Base-by-base conservation (phyloP, 176 grass and related monocot species). In the Triticum urartu region DNA sequence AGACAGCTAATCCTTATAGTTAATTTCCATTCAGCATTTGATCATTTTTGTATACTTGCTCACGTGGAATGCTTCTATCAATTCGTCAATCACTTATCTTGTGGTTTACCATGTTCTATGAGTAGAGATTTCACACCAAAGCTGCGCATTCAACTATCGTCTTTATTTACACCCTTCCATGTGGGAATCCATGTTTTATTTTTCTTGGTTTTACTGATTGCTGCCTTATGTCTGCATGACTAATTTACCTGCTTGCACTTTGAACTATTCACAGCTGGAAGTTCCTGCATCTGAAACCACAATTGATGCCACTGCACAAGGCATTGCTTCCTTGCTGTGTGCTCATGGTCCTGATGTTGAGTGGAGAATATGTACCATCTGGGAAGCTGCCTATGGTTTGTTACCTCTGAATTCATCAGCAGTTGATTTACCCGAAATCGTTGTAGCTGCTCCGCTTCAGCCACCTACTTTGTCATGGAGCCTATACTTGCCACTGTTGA, bases 331-430 rank as follows among this genome's bases (percentile, higher is more conserved):
- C 3, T 64, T 99, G 94, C 75, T 99, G 21, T 96, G 97, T 18
- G 94, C 97, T 81, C 97, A 99, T 88, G 97, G 97, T 35, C 94
- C 97, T 70, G 97, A 99, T 85, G 97, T 99, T 87, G 97, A 99
- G 68, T 99, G 97, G 97, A 90, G 97, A 96, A 99, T 99, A 80
- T 99, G 97, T 84, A 94, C 97, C 35, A 99, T 99, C 52, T 99
- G 97, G 97, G 97, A 99, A 88, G 97, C 94, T 83, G 97, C 97
- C 35, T 99, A 99, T 91, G 97, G 97, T 72, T 91, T 99, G 73
- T 74, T 99, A 79, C 97, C 97, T 67, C 85, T 99, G 72, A 99
- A 78, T 96, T 99, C 97, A 77, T 96, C 94, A 85, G 94, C 90
- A 86, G 87, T 99, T 83, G 97, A 99, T 88, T 91, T 99, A 40